Base-by-base conservation (phyloP, 306 rosid genomes). In the Cyamopsis tetragonoloba region DNA sequence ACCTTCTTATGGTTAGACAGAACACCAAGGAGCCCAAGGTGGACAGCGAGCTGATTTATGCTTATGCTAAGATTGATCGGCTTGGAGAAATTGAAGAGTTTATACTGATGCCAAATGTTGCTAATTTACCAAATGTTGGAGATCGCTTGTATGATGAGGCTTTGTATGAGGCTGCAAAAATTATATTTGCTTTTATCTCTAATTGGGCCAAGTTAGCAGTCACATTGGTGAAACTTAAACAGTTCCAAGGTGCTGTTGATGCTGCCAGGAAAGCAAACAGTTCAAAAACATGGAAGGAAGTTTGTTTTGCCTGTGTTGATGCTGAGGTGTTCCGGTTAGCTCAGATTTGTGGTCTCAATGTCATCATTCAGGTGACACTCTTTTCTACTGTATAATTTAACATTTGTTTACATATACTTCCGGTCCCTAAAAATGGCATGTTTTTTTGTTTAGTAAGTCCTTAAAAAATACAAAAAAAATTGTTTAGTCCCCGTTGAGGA, bases 231-330 rank as follows among this genome's bases (percentile, higher is more conserved):
- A 92, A 82, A 82, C 86, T 92, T 66, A 68, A 87, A 57, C 95
- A 89, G 74, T 92, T 89, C 81, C 98, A 92, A 74, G 95, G 98
- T 41, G 98, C 95, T 57, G 98, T 92, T 78, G 98, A 92, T 84
- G 98, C 96, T 26, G 98, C 98, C 59, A 74, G 96, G 76, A 92
- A 92, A 85, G 98, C 98, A 68, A 92, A 92, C 79, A 92, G 95
- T 73, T 78, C 96, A 15, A 88, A 88, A 84, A 88, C 98, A 70
- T 91, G 98, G 98, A 91, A 91, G 82, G 96, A 91, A 82, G 98
- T 91, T 62, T 89, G 96, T 77, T 88, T 91, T 66, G 88, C 98
- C 39, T 91, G 98, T 82, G 98, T 91, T 80, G 98, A 91, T 89
- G 91, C 90, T 73, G 98, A 89, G 81, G 98, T 88, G 71, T 91